Conservation (phyloP, 2,329 filamentous ascomycete genomes). For the Ophiocordyceps australis region DNA sequence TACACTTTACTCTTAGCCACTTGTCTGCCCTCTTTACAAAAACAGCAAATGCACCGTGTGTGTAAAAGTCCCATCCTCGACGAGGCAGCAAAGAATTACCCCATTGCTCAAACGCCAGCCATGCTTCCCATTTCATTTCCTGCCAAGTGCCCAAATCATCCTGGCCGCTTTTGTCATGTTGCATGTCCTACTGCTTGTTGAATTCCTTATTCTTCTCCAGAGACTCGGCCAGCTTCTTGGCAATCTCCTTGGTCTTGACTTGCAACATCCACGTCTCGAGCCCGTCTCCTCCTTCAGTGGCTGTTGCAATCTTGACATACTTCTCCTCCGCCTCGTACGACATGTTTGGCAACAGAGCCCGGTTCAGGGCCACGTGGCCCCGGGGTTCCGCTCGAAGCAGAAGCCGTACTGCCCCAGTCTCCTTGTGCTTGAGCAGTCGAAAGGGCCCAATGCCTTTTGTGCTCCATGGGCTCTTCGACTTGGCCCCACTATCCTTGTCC, state of each 20-base stretch:
- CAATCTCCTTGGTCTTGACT: constrained; percentile 45
- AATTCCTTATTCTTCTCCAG: constrained; percentile 35
- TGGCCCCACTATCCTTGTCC: constrained; percentile 24
- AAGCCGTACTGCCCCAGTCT: constrained; percentile 46
- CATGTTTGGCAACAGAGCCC: constrained; percentile 39
- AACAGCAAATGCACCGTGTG: too few species aligned
- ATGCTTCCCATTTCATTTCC: constrained; percentile 2
- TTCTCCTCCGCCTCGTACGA: constrained; percentile 44
- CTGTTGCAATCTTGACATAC: constrained; percentile 39
- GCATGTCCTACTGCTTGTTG: constrained; percentile 38
- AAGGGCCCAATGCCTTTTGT: constrained; percentile 54
- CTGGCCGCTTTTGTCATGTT: constrained; percentile 2
- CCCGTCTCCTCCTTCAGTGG: constrained; percentile 36
- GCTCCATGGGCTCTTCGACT: constrained; percentile 42
- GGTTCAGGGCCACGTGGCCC: constrained; percentile 58
- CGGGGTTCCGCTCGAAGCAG: constrained; percentile 59
- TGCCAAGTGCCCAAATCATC: too few species aligned
- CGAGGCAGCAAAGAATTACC: too few species aligned
- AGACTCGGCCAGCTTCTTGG: constrained; percentile 30
- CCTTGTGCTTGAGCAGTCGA: constrained; percentile 56
- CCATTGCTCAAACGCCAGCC: constrained; percentile 1
- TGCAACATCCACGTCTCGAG: constrained; percentile 56
- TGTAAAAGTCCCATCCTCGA: too few species aligned
- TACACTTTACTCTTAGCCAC: too few species aligned
- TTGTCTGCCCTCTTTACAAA: too few species aligned